Base-by-base conservation (phyloP, 2,329 filamentous ascomycete genomes). In the Pseudogymnoascus sp. region DNA sequence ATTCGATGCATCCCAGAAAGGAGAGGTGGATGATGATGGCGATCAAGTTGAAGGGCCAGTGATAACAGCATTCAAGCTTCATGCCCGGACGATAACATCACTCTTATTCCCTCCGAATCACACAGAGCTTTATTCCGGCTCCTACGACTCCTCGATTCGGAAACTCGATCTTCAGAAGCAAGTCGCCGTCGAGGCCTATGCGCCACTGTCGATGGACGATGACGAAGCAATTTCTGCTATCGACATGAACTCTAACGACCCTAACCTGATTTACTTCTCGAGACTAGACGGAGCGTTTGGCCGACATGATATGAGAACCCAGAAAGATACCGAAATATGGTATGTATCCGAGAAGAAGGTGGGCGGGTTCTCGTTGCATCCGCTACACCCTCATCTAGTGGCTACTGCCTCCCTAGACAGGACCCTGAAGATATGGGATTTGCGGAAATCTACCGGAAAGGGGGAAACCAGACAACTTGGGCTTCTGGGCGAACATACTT, bases 131-230 rank as follows among this genome's bases (percentile, higher is more conserved):
- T 96, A 88, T 70, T 91, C 92, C 0, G 86, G 90, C 0, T 97
- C 92, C 0, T 97, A 99, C 73, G 94, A 99, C 75, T 94, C 91
- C 0, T 92, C 91, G 0, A 91, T 99, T 63, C 85, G 94, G 3
- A 91, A 90, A 65, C 81, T 97, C 18, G 93, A 99, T 71, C 79
- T 99, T 0, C 82, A 85, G 37, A 92, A 91, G 71, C 90, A 89
- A 1, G 81, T 90, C 1, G 92, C 92, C 0, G 81, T 89, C 0
- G 90, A 97, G 71, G 80, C 93, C 0, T 97, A 90, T 75, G 91
- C 89, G 0, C 92, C 92, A 0, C 74, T 80, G 0, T 87, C 89
- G 65, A 78, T 82, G 0, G 79, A 84, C 23, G 85, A 87, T 7
- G 92, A 97, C 63, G 78, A 90, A 8, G 89, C 91, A 0, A 83